Evolutionary conservation across 805 yeast genomes (phyloP), one percentile per base, ranked within the genome.

Genomic region (Starmerella powellii): DNA sequence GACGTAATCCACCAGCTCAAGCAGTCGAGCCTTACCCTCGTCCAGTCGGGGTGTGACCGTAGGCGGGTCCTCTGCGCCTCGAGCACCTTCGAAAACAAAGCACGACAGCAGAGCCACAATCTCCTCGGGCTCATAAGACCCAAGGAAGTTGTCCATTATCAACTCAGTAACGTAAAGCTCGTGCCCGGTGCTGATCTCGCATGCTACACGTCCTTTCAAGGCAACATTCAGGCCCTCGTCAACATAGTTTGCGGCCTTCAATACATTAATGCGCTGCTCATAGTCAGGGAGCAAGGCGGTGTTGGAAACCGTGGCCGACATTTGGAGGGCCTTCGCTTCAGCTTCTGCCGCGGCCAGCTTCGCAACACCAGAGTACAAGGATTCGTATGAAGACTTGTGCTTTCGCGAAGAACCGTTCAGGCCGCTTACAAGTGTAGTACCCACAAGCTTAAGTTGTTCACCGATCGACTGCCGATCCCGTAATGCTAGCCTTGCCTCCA

Each of bases 151-250:
- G 56, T 88, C 94, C 53, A 91, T 68, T 15, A 91, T 74, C 41
- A 91, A 68, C 60, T 91, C 98, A 0, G 98, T 88, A 10, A 91
- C 59, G 81, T 79, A 64, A 94, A 91, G 67, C 61, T 91, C 98
- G 74, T 87, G 85, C 0, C 97, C 97, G 20, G 85, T 51, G 35
- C 60, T 49, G 45, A 63, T 57, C 55, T 91, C 98, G 29, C 56
- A 53, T 2, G 57, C 55, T 3, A 51, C 55, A 1, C 54, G 48
- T 24, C 55, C 55, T 40, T 51, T 0, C 93, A 91, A 66, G 37
- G 66, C 55, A 17, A 83, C 91, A 44, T 84, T 87, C 51, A 80
- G 71, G 36, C 74, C 70, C 5, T 67, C 67, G 55, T 88, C 95
- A 32, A 91, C 77, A 57, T 81, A 91, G 12, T 74, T 83, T n/a